Base-by-base conservation (phyloP, 1,284 basidiomycete genomes). In the Ustanciosporium gigantosporum region DNA sequence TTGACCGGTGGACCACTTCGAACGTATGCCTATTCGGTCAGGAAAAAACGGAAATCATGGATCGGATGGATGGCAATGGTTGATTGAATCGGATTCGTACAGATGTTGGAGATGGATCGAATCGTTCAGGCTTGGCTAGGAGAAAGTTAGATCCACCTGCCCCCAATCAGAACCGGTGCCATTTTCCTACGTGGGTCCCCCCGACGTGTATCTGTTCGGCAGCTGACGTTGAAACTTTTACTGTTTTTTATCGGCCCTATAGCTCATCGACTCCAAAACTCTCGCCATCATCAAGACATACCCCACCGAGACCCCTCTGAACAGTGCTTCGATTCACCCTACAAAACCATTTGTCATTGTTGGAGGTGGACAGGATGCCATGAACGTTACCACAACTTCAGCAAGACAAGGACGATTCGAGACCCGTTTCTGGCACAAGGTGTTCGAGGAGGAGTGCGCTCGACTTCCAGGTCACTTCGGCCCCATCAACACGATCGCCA, bases 361-460 rank as follows among this genome's bases (percentile, higher is more conserved):
- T 31, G 95, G 95, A 43, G 94, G 94, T 80, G 94, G 94, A 46
- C 94, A 97, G 80, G 94, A 97, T 77, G 94, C 94, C 8, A 96
- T 94, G 92, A 88, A 83, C 74, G 94, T 98, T 47, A 97, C 95
- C 14, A 97, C 91, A 4, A 98, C 94, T 2, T 91, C 89, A 5
- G 79, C 87, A 27, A 86, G 94, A 47, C 90, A 95, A 78, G 95
- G 94, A 31, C 94, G 95, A 80, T 99, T 99, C 79, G 95, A 98
- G 82, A 91, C 92, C 3, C 84, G 93, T 37, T 97, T 98, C 82
- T 98, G 92, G 91, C 94, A 99, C 83, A 91, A 90, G 76, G 84
- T 98, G 34, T 91, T 97, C 71, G 94, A 97, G 80, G 94, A 98
- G 82, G 94, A 98, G 79, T 88, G 96, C 53, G 91, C 93, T 19